Conservation (phyloP, 208 protist genomes). For the Acanthamoeba healyi region DNA sequence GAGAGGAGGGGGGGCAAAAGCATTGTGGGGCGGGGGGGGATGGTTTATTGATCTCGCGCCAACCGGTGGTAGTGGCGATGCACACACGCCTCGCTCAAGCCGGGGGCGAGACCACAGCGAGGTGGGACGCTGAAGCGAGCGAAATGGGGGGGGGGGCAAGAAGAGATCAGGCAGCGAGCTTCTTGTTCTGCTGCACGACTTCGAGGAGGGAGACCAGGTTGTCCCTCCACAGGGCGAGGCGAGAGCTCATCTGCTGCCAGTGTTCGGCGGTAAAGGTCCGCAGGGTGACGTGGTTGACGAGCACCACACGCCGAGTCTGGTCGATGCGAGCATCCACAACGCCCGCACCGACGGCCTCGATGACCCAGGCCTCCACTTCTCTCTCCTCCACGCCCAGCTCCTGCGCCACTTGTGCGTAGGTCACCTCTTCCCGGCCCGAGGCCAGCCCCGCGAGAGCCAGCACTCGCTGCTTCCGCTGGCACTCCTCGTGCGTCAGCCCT, state of each 20-base stretch:
- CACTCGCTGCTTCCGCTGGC: slow-evolving; percentile 48
- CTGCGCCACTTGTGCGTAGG: not conserved
- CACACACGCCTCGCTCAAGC: no score
- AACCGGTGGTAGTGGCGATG: no score
- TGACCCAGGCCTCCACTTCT: slow-evolving; percentile 51
- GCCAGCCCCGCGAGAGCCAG: slow-evolving; percentile 15
- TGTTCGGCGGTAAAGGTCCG: slow-evolving; percentile 25
- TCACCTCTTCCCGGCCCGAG: not conserved
- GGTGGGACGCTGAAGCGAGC: no score
- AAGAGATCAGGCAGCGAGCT: slow-evolving; percentile 2
- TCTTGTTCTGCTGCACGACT: slow-evolving; percentile 59
- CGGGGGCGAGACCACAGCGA: no score
- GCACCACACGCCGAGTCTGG: not conserved
- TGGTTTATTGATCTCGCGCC: no score
- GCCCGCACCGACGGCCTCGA: not conserved
- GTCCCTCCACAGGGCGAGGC: slow-evolving; percentile 48
- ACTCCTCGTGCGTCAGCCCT: slow-evolving; percentile 60
- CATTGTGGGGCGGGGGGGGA: no score
- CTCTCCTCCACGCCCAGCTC: slow-evolving; percentile 3
- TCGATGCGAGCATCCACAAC: slow-evolving; percentile 30
- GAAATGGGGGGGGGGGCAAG: no score
- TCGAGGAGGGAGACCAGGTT: slow-evolving; percentile 64
- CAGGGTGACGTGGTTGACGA: slow-evolving; percentile 30
- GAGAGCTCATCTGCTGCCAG: slow-evolving; percentile 49
- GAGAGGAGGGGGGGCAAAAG: no score